These are phyloP conservation scores for Leucocoprinus birnbaumii DNA, from an alignment of 768 basidiomycete species.

Conservation along the genomic window DNA sequence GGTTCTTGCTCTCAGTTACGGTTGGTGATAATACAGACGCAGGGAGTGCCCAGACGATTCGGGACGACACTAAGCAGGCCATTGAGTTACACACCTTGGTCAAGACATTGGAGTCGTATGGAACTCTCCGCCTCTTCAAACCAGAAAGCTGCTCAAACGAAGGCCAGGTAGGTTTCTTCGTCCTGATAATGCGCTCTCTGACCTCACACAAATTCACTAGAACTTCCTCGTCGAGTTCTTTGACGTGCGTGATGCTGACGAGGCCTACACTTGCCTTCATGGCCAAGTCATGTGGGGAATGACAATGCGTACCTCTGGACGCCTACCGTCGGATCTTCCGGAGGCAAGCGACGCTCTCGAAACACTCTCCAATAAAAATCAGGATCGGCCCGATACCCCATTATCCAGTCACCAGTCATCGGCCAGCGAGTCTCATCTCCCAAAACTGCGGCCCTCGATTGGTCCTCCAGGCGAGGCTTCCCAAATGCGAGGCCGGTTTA, in stretches of 20 bases:
- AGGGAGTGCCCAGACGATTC: background rate
- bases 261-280: slow-evolving; percentile 49
- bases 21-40: slow-evolving; percentile 11
- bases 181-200: background rate
- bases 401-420: slow-evolving; percentile 8
- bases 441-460: slow-evolving; percentile 18
- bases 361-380: slow-evolving; percentile 3
- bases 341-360: slow-evolving; percentile 15
- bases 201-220: slow-evolving; percentile 12
- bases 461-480: slow-evolving; percentile 30
- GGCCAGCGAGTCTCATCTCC: slow-evolving; percentile 18
- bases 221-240: slow-evolving; percentile 65
- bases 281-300: slow-evolving; percentile 48
- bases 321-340: slow-evolving; percentile 11
- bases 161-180: slow-evolving; percentile 20
- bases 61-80: background rate
- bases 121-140: slow-evolving; percentile 28
- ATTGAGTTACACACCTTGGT: slow-evolving; percentile 18
- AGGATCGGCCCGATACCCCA: slow-evolving; percentile 18
- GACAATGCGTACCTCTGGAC: slow-evolving; percentile 42
- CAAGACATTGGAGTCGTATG: slow-evolving; percentile 28
- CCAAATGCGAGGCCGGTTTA: slow-evolving; percentile 31
- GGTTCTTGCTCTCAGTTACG: slow-evolving; percentile 48
- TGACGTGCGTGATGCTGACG: slow-evolving; percentile 56
- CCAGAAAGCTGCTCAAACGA: slow-evolving; percentile 18